These are phyloP conservation scores for Globisporangium nodosum DNA, from an alignment of 352 stramenopile species.

Conservation along the genomic window DNA sequence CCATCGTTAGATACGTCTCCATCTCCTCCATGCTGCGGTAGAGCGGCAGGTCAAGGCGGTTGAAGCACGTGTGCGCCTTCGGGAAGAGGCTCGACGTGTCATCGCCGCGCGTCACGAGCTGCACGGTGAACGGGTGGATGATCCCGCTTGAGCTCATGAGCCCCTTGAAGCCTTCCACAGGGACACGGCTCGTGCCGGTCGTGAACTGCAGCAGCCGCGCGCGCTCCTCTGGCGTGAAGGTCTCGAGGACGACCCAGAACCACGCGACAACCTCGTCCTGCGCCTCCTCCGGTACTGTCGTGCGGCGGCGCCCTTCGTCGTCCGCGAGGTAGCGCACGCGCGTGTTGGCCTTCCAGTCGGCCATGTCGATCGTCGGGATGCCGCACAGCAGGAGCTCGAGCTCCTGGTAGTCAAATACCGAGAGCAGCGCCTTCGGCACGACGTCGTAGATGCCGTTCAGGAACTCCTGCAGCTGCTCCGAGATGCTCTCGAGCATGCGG, in stretches of 20 bases:
- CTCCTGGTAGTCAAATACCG: constrained; percentile 80
- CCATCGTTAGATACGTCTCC: constrained; percentile 72
- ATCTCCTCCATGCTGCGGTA: constrained; percentile 65
- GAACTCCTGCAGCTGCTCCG: constrained; percentile 57
- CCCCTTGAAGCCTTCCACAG: constrained; percentile 74
- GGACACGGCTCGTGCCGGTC: constrained; percentile 70
- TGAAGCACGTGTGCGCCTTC: constrained; percentile 84
- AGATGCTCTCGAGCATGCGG: constrained; percentile 71
- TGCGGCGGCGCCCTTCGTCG: constrained; percentile 26
- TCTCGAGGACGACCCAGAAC: constrained; percentile 67
- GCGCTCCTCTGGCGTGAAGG: constrained; percentile 60
- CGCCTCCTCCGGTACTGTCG: constrained; percentile 21
- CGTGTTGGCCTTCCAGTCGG: constrained; percentile 55
- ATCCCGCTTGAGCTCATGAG: constrained; percentile 78
- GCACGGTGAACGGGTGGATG: constrained; percentile 76
- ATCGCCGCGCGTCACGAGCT: constrained; percentile 49
- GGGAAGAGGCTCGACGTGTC: constrained; percentile 45
- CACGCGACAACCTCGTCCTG: constrained; percentile 51
- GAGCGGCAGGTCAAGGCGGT: constrained; percentile 72
- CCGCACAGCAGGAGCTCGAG: constrained; percentile 74
- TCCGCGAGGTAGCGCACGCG: constrained; percentile 58
- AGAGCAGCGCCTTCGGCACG: constrained; percentile 52
- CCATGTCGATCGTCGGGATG: constrained; percentile 61
- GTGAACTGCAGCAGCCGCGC: constrained; percentile 72
- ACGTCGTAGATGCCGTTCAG: constrained; percentile 71